Evolutionary conservation across 371 early-diverging fungal genomes (phyloP), one percentile per base, ranked within the genome.

Genomic region (Rhizomucor pusillus): DNA sequence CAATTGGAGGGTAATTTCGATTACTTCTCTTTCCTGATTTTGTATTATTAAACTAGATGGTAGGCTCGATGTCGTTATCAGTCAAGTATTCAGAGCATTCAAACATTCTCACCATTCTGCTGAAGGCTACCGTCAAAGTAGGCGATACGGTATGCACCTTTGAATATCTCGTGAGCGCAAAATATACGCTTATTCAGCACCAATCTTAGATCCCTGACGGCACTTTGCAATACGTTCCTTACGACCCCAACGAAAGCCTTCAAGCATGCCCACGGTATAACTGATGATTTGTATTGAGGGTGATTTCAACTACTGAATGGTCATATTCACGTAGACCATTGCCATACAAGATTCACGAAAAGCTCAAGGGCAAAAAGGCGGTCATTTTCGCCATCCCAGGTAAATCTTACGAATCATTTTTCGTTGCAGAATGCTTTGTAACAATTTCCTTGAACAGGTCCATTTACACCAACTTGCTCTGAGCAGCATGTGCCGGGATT

Each of bases 401-500:
- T 48, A 74, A 64, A 41, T 5, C 3, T 41, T 19, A 16, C 41
- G 14, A 16, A 5, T 5, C n/a, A n/a, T n/a, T n/a, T n/a, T n/a
- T n/a, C n/a, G n/a, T n/a, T n/a, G n/a, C n/a, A n/a, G n/a, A n/a
- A n/a, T n/a, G n/a, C n/a, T n/a, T n/a, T n/a, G n/a, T n/a, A n/a
- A n/a, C n/a, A n/a, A n/a, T n/a, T 29, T 29, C 7, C 5, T 7
- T 29, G 3, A 5, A 36, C 33, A 67, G 69, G 85, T 14, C 88
- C 90, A 20, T 90, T 89, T 62, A 89, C 90, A 5, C 90, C 91
- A 5, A 82, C 88, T n/a, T 92, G 92, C 72, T 84, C 86, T 20
- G 84, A 85, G 60, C 56, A 70, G 50, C 92, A 92, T 56, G 75
- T 90, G 43, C 93, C 93, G 6, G 86, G 78, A 22, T 82, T 74